Evolutionary conservation across 371 early-diverging fungal species (phyloP).

Genomic region (Zopfochytrium polystomum): DNA sequence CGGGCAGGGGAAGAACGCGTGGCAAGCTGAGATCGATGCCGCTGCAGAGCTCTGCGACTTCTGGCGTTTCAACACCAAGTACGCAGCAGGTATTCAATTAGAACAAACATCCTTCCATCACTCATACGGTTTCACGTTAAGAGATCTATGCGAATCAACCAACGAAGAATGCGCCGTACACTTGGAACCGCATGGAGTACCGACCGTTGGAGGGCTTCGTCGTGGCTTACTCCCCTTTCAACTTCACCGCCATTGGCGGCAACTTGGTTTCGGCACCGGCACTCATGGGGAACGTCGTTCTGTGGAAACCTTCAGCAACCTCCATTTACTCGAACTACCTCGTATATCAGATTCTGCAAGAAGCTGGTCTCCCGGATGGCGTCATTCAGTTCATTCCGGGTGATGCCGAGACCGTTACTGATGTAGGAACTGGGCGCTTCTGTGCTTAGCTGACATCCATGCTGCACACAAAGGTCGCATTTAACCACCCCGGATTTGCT

Average conservation of each 20-base stretch:
- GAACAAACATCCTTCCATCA: neutral
- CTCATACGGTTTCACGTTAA: constrained; percentile 23
- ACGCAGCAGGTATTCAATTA: constrained; percentile 57
- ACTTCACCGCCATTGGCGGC: constrained; percentile 98
- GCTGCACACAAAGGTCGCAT: constrained; percentile 46
- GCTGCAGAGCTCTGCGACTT: constrained; percentile 93
- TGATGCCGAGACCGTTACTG: constrained; percentile 73
- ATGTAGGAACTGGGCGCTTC: constrained; percentile 27
- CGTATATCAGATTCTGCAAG: constrained; percentile 81
- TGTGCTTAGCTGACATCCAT: neutral
- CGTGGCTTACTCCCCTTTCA: constrained; percentile 95
- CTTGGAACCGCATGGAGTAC: constrained; percentile 96
- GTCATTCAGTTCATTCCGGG: constrained; percentile 97
- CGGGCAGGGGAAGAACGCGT: constrained; percentile 97
- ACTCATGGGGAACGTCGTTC: constrained; percentile 91
- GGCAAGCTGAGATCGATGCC: constrained; percentile 98
- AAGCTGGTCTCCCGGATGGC: constrained; percentile 96
- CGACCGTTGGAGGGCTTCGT: constrained; percentile 96
- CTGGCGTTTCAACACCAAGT: constrained; percentile 94
- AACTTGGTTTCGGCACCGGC: constrained; percentile 93
- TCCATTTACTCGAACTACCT: constrained; percentile 90
- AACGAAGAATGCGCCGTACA: constrained; percentile 76
- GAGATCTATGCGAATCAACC: constrained; percentile 94
- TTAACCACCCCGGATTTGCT: constrained; percentile 85
- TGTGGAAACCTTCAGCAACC: constrained; percentile 95